Percentiles rank a stretch among this genome's conserved stretches.
These are phyloP conservation scores for Didymosphaeria variabile DNA, from an alignment of 2,329 filamentous ascomycete genomes.

Conservation along the genomic window DNA sequence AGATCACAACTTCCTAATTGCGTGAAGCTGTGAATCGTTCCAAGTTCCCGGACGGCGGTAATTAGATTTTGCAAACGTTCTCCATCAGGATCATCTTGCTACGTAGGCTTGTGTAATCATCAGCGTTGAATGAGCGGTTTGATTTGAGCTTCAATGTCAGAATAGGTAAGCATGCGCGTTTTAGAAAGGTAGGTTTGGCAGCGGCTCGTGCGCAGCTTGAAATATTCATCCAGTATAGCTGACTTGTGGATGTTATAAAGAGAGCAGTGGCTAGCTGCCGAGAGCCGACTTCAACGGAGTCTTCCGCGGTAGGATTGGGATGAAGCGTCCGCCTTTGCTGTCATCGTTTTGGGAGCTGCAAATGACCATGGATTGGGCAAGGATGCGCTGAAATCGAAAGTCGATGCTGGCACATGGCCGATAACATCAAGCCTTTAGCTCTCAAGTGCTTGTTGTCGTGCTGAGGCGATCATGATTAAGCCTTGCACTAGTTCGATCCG, in stretches of 20 bases:
- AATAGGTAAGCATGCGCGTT: too few species aligned
- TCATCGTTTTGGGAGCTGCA: neutral
- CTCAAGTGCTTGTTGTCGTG: neutral
- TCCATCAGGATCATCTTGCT: too few species aligned
- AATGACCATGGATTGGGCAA: neutral
- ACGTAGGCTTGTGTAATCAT: neutral
- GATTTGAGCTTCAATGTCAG: neutral
- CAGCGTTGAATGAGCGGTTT: neutral
- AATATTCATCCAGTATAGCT: neutral
- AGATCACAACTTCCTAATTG: neutral
- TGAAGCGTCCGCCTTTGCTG: neutral
- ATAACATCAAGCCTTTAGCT: neutral
- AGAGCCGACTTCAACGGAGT: neutral
- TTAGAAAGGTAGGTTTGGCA: neutral
- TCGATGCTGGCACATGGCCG: neutral
- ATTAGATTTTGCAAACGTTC: neutral
- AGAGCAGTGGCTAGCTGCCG: neutral
- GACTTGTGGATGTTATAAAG: neutral
- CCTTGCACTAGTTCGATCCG: neutral
- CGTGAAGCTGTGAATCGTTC: neutral
- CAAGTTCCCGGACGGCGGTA: neutral
- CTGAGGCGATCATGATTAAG: neutral
- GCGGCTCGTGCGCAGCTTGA: neutral
- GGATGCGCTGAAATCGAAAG: neutral
- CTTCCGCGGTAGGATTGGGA: neutral